Evolutionary conservation across 1,284 basidiomycete genomes (phyloP).

Genomic region (Takashimella tepidaria): DNA sequence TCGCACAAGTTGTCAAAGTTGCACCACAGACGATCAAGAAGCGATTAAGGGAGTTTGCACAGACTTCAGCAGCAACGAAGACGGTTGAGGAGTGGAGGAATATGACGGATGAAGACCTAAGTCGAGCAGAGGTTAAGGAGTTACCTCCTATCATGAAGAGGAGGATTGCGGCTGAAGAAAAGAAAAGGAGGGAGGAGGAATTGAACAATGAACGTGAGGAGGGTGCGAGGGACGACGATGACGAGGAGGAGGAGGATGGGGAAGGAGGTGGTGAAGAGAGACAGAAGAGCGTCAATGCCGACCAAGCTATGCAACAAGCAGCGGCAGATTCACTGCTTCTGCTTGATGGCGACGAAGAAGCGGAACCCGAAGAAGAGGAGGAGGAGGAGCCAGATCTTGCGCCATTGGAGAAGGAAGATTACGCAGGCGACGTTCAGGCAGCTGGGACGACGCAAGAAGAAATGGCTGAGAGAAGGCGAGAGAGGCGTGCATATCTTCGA

Average conservation of each 20-base stretch:
- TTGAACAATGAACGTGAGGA: constrained; percentile 19
- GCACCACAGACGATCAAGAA: constrained; percentile 91
- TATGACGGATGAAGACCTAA: constrained; percentile 58
- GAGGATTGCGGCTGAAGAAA: constrained; percentile 27
- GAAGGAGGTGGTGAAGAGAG: constrained; percentile 1
- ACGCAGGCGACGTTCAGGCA: constrained; percentile 12
- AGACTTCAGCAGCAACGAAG: constrained; percentile 76
- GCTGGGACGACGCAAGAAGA: constrained; percentile 14
- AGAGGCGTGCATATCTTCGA: constrained; percentile 4
- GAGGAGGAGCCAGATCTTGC: constrained; percentile 48
- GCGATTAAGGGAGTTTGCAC: constrained; percentile 91
- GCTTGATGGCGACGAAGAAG: background rate
- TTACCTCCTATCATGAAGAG: constrained; percentile 36
- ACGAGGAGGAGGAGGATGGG: constrained; percentile 4
- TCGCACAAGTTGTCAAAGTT: constrained; percentile 98
- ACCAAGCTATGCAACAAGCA: constrained; percentile 4
- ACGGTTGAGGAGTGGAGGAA: constrained; percentile 89
- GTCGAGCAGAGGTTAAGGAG: constrained; percentile 37
- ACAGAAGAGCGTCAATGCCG: background rate
- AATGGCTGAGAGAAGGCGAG: constrained; percentile 5
- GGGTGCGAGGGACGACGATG: constrained; percentile 5
- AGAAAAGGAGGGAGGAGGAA: constrained; percentile 23
- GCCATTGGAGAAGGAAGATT: constrained; percentile 42
- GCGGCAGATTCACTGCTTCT: background rate
- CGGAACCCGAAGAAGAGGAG: constrained; percentile 1